Evolutionary conservation across 495 filamentous ascomycete genomes (phyloP).

Genomic region (Immersiella caudata): DNA sequence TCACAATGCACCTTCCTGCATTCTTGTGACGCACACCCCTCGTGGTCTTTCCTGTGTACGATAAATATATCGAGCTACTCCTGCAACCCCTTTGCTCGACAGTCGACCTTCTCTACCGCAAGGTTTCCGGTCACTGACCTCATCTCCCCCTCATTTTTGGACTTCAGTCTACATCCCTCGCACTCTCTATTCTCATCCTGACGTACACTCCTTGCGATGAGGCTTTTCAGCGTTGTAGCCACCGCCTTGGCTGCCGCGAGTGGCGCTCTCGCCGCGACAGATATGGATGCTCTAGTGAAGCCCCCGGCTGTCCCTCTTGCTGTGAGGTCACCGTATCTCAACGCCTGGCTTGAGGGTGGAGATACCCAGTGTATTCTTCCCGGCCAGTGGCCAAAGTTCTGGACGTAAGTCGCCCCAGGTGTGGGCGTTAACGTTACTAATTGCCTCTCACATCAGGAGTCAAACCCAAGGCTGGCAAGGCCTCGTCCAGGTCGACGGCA

Average conservation of each 20-base stretch:
- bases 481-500: slow-evolving; percentile 57
- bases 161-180: not conserved
- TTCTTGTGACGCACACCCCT: not conserved
- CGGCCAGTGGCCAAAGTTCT: slow-evolving; percentile 32
- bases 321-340: slow-evolving; percentile 36
- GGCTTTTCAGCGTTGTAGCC: not conserved
- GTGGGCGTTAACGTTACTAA: slow-evolving; percentile 40
- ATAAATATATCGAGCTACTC: not conserved
- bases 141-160: not conserved
- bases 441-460: slow-evolving; percentile 56
- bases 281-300: not conserved
- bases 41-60: not conserved
- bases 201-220: not conserved
- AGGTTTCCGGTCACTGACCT: not conserved
- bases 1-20: not conserved
- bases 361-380: slow-evolving; percentile 31
- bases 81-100: not conserved
- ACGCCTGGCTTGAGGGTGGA: slow-evolving; percentile 37
- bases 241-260: not conserved
- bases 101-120: not conserved
- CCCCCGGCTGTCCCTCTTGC: slow-evolving; percentile 16
- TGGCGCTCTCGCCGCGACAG: slow-evolving; percentile 16
- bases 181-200: not conserved
- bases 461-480: slow-evolving; percentile 77
- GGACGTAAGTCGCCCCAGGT: slow-evolving; percentile 31